Conservation (phyloP, 495 filamentous ascomycete genomes). For the Penicillium chermesinum region DNA sequence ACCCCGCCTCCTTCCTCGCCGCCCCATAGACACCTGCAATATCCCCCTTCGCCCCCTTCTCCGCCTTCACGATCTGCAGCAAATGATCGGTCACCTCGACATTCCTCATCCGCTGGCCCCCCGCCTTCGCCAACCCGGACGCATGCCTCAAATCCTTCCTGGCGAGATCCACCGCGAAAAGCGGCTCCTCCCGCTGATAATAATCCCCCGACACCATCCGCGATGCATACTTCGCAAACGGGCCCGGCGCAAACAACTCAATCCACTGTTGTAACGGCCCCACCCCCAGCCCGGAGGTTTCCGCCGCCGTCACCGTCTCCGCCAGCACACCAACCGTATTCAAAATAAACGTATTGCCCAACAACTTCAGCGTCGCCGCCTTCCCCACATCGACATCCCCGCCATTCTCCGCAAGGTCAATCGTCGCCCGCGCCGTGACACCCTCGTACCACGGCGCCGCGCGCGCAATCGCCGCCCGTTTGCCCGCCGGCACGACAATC, state of each 20-base stretch:
- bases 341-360: constrained; percentile 84
- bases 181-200: constrained; percentile 61
- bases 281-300: constrained; percentile 71
- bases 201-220: constrained; percentile 77
- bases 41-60: constrained; percentile 72
- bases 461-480: constrained; percentile 52
- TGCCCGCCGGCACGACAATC: constrained; percentile 71
- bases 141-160: constrained; percentile 83
- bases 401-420: constrained; percentile 43
- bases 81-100: constrained; percentile 65
- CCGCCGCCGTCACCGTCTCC: constrained; percentile 71
- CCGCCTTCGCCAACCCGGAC: constrained; percentile 54
- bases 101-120: constrained; percentile 59
- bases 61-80: constrained; percentile 62
- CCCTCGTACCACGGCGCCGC: constrained; percentile 72
- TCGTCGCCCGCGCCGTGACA: constrained; percentile 65
- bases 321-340: constrained; percentile 75
- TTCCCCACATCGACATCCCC: constrained; percentile 31
- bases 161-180: constrained; percentile 83
- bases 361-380: constrained; percentile 60
- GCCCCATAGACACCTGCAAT: constrained; percentile 81
- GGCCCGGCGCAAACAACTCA: constrained; percentile 53
- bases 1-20: constrained; percentile 60
- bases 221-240: constrained; percentile 60
- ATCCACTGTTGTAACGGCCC: constrained; percentile 63